Conservation (phyloP, 2,329 filamentous ascomycete species). For the Penicillium sp. region DNA sequence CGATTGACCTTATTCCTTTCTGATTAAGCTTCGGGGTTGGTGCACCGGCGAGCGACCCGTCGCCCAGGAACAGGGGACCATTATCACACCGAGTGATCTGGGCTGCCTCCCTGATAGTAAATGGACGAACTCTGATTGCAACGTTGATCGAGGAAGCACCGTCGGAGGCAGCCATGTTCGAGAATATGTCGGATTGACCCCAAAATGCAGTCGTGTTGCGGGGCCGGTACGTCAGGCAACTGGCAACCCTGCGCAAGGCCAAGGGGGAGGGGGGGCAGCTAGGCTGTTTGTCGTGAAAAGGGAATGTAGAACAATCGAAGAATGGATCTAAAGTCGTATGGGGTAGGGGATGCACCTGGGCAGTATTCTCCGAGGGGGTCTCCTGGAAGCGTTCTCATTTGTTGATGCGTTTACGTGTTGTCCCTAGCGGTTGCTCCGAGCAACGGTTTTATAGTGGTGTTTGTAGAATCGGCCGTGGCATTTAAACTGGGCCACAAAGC, state of each 20-base stretch:
- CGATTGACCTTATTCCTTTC: constrained; percentile 84
- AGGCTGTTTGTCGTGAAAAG: constrained; percentile 20
- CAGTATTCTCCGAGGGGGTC: constrained; percentile 29
- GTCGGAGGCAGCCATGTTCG: constrained; percentile 44
- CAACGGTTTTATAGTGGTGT: constrained; percentile 29
- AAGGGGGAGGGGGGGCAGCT: constrained; percentile 15
- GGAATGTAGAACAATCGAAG: constrained; percentile 19
- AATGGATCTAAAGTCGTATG: constrained; percentile 31
- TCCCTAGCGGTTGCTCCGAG: constrained; percentile 35
- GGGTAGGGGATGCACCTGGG: constrained; percentile 18
- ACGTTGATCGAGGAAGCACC: constrained; percentile 55
- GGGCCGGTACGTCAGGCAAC: constrained; percentile 24
- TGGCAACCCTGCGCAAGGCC: constrained; percentile 21
- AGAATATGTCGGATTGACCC: constrained; percentile 15
- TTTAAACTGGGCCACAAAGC: neutral
- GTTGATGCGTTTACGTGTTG: constrained; percentile 30
- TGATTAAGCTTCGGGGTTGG: constrained; percentile 82
- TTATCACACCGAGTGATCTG: constrained; percentile 79
- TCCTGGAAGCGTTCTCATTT: constrained; percentile 28
- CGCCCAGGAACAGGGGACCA: constrained; percentile 88
- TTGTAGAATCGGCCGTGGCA: constrained; percentile 14
- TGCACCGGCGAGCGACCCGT: constrained; percentile 86
- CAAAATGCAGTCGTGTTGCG: constrained; percentile 13
- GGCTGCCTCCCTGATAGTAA: constrained; percentile 88
- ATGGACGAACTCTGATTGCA: constrained; percentile 64